Conservation (phyloP, 768 basidiomycete species). For the Termitomyces sp. region DNA sequence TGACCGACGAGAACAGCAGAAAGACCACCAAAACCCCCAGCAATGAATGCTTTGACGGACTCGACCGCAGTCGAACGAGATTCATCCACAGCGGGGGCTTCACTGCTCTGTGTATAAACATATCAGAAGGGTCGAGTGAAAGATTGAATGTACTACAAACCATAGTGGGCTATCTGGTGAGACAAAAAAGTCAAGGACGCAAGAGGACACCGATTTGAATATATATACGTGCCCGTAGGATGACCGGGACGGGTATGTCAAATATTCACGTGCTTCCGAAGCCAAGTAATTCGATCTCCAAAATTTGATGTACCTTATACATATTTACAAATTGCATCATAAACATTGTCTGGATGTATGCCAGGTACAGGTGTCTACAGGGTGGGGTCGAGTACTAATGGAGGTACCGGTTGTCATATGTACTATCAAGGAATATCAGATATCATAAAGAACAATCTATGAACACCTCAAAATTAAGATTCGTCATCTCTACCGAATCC, state of each 20-base stretch:
- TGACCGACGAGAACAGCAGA: conserved; percentile 85
- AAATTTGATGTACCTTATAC: not conserved
- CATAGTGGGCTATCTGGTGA: conserved; percentile 8
- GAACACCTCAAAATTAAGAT: conserved; percentile 11
- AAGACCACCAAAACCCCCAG: conserved; percentile 91
- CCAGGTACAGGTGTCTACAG: no score
- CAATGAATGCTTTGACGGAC: conserved; percentile 77
- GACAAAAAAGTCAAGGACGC: not conserved
- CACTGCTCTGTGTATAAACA: conserved; percentile 23
- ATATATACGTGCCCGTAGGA: not conserved
- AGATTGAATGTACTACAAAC: conserved; percentile 1
- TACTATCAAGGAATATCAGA: not conserved
- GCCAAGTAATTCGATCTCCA: not conserved
- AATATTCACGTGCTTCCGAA: conserved; percentile 1
- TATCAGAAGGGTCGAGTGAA: not conserved
- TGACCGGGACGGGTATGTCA: conserved; percentile 1
- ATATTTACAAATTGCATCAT: not conserved
- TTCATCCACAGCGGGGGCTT: conserved; percentile 30
- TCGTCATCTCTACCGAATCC: conserved; percentile 65
- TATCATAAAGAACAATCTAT: not conserved
- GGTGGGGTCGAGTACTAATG: no score
- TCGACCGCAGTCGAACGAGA: conserved; percentile 37
- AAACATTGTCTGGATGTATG: no score
- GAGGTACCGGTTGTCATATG: no score
- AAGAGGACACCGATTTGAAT: not conserved